phyloP scores from a whole-genome alignment of 208 protist genomes.

The Acanthamoeba lenticulata region DNA sequence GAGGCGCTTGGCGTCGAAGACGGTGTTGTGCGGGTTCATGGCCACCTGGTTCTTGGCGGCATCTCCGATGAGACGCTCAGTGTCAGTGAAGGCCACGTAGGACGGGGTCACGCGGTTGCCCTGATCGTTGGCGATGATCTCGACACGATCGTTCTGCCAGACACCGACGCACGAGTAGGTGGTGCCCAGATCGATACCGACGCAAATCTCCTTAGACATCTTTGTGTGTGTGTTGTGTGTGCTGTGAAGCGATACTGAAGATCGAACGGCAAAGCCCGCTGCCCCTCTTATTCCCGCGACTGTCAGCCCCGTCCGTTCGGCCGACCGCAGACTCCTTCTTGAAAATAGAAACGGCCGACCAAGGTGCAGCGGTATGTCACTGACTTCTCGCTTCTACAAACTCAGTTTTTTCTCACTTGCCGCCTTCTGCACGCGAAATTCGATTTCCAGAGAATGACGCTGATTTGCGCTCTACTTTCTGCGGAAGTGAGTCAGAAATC shows the following conservation, averaged over 20 bases:
- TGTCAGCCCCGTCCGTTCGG: not conserved
- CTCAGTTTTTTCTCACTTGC: not conserved
- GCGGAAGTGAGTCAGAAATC: too few relatives aligned
- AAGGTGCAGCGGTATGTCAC: not conserved
- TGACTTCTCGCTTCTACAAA: not conserved
- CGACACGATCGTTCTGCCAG: conserved; percentile 87
- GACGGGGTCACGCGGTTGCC: conserved; percentile 99
- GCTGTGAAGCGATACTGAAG: conserved; percentile 66
- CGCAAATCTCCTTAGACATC: conserved; percentile 17
- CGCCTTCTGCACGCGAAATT: not conserved
- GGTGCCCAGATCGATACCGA: conserved; percentile 94
- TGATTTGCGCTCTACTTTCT: not conserved
- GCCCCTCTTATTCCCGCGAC: not conserved
- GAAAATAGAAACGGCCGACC: not conserved
- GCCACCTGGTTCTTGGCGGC: conserved; percentile 90
- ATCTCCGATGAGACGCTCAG: conserved; percentile 89
- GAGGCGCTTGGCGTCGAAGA: conserved; percentile 94
- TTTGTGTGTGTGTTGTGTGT: not conserved
- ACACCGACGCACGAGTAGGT: conserved; percentile 95
- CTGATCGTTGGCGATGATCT: conserved; percentile 93
- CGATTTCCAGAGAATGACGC: not conserved
- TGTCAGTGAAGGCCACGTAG: conserved; percentile 98
- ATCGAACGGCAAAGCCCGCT: not conserved
- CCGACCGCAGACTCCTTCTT: not conserved
- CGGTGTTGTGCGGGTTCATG: conserved; percentile 91